Evolutionary conservation across 2,329 filamentous ascomycete species (phyloP).

Genomic region (Coniochaeta sp.): DNA sequence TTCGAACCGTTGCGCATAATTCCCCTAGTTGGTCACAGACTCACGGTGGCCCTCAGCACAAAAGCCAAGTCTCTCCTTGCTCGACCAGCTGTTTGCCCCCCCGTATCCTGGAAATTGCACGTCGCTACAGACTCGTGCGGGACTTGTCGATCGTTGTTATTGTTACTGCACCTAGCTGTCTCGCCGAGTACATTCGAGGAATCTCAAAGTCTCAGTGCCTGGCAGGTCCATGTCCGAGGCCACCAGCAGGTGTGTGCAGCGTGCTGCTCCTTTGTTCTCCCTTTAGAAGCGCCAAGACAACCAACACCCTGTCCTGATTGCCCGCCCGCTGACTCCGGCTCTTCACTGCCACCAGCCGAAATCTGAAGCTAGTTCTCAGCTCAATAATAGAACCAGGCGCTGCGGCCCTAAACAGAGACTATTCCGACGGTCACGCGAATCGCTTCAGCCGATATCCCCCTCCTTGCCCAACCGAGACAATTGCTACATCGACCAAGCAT

Average conservation of each 20-base stretch:
- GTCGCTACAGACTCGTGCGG: slow-evolving; percentile 17
- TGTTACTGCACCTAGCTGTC: background rate
- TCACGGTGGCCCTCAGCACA: background rate
- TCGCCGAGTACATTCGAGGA: background rate
- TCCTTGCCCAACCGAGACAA: background rate
- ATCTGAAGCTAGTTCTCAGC: background rate
- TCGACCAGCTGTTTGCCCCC: background rate
- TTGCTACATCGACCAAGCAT: background rate
- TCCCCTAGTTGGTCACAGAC: background rate
- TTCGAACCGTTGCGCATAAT: background rate
- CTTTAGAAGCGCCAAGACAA: background rate
- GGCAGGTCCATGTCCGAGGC: background rate
- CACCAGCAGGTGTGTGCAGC: background rate
- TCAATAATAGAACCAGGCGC: background rate
- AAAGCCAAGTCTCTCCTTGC: background rate
- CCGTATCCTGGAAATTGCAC: slow-evolving; percentile 19
- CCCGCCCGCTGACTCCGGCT: background rate
- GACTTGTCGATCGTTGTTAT: slow-evolving; percentile 18
- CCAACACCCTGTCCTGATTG: background rate
- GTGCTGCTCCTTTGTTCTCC: background rate
- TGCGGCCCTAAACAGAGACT: background rate
- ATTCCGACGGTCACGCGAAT: background rate
- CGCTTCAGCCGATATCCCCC: background rate
- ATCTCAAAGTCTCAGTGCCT: background rate
- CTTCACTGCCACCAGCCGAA: background rate